A percentile compares a stretch with the other conserved stretches of the same genome.
Evolutionary conservation across 805 yeast genomes (phyloP).

Genomic region (Spathaspora arborariae): DNA sequence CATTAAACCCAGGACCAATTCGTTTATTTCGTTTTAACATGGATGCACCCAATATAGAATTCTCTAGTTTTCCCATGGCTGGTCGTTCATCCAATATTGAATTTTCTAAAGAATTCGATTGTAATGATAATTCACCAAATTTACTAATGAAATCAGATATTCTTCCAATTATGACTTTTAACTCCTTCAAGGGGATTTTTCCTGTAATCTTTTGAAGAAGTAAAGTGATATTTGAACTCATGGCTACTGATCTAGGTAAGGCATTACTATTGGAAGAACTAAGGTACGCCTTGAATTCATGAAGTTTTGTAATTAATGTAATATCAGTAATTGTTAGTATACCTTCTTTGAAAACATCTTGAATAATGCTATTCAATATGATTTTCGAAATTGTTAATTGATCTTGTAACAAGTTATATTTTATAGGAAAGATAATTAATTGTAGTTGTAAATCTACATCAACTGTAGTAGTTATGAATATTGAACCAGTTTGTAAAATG

Average conservation of each 20-base stretch:
- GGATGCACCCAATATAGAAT: slow-evolving; percentile 2
- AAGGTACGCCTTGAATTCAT: slow-evolving; percentile 22
- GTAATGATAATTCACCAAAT: slow-evolving; percentile 5
- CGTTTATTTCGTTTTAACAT: background rate
- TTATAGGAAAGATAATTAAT: slow-evolving; percentile 39
- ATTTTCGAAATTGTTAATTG: slow-evolving; percentile 32
- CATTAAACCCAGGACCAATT: slow-evolving; percentile 2
- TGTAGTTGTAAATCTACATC: slow-evolving; percentile 16
- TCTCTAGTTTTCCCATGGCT: background rate
- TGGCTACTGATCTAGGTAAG: slow-evolving; percentile 15
- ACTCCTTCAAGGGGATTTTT: slow-evolving; percentile 8
- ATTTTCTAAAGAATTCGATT: slow-evolving; percentile 5
- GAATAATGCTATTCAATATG: slow-evolving; percentile 13
- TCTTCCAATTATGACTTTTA: slow-evolving; percentile 10
- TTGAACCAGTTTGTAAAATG: slow-evolving; percentile 38
- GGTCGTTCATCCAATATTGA: slow-evolving; percentile 1
- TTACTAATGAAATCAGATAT: slow-evolving; percentile 8
- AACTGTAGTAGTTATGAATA: slow-evolving; percentile 22
- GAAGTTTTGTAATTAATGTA: slow-evolving; percentile 18
- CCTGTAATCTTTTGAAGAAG: slow-evolving; percentile 13
- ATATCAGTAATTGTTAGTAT: slow-evolving; percentile 23
- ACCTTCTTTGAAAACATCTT: slow-evolving; percentile 7
- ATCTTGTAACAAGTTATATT: slow-evolving; percentile 34
- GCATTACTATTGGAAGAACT: slow-evolving; percentile 10
- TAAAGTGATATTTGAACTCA: slow-evolving; percentile 16